Evolutionary conservation across 371 early-diverging fungal genomes (phyloP).

Genomic region (Actinomortierella ambigua): DNA sequence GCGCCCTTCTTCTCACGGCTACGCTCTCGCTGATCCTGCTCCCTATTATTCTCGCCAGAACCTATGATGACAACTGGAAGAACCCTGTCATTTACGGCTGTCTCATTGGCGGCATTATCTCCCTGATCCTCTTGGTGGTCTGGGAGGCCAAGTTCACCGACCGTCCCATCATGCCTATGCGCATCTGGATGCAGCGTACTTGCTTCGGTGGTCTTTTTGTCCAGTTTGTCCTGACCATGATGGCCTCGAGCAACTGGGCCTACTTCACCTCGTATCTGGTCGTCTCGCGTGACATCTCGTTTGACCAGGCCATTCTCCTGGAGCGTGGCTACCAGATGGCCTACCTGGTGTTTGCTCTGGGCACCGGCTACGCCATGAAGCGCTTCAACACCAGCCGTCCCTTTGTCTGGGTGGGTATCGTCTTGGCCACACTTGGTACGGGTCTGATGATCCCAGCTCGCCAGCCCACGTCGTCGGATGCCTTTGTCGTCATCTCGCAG

Average conservation of each 20-base stretch:
- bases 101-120: slow-evolving; percentile 38
- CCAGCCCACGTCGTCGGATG: slow-evolving; percentile 44
- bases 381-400: slow-evolving; percentile 48
- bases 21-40: slow-evolving; percentile 48
- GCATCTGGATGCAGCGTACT: slow-evolving; percentile 51
- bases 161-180: slow-evolving; percentile 53
- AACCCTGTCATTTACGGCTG: slow-evolving; percentile 37
- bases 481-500: slow-evolving; percentile 51
- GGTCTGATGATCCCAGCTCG: slow-evolving; percentile 59
- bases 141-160: slow-evolving; percentile 52
- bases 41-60: slow-evolving; percentile 48
- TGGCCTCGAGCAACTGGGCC: slow-evolving; percentile 49
- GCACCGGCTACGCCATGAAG: slow-evolving; percentile 47
- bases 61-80: slow-evolving; percentile 51
- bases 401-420: slow-evolving; percentile 48
- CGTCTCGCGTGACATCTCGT: slow-evolving; percentile 48
- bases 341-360: slow-evolving; percentile 41
- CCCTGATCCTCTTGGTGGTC: slow-evolving; percentile 32
- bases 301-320: slow-evolving; percentile 33
- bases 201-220: slow-evolving; percentile 53
- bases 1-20: slow-evolving; percentile 49
- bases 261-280: slow-evolving; percentile 52
- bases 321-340: slow-evolving; percentile 52
- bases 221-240: slow-evolving; percentile 47
- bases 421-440: slow-evolving; percentile 45